These are phyloP conservation scores for Starmerella stigmatis DNA, from an alignment of 805 yeast genomes.

Conservation along the genomic window DNA sequence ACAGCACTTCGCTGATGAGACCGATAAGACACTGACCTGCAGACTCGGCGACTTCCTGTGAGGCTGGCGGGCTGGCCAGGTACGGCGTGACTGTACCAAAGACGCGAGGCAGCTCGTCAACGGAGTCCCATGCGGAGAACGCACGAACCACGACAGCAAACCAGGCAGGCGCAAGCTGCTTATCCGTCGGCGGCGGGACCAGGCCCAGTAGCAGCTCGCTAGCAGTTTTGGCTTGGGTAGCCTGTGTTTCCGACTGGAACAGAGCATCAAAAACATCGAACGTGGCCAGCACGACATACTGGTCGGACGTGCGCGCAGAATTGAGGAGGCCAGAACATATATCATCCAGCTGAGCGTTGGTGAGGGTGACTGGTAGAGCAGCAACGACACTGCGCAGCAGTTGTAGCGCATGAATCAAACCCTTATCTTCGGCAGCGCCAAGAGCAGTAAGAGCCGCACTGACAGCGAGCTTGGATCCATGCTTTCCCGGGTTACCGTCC, in stretches of 20 bases:
- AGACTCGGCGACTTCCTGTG: slow-evolving; percentile 51
- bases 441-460: slow-evolving; percentile 64
- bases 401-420: slow-evolving; percentile 65
- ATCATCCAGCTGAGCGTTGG: slow-evolving; percentile 52
- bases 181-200: slow-evolving; percentile 72
- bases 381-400: slow-evolving; percentile 59
- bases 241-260: slow-evolving; percentile 41
- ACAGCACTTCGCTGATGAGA: slow-evolving; percentile 52
- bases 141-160: slow-evolving; percentile 87
- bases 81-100: slow-evolving; percentile 54
- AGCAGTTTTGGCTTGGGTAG: slow-evolving; percentile 32
- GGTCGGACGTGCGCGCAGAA: slow-evolving; percentile 73
- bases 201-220: slow-evolving; percentile 64
- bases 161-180: slow-evolving; percentile 89
- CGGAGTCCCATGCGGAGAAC: slow-evolving; percentile 3
- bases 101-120: slow-evolving; percentile 38
- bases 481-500: slow-evolving; percentile 66
- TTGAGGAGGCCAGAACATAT: slow-evolving; percentile 69
- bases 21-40: slow-evolving; percentile 85
- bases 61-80: slow-evolving; percentile 31
- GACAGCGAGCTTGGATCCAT: slow-evolving; percentile 71
- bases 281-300: slow-evolving; percentile 68
- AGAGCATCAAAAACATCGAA: slow-evolving; percentile 76
- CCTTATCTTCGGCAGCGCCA: slow-evolving; percentile 38
- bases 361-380: slow-evolving; percentile 50